phyloP scores from a whole-genome alignment of 202 grass and related monocot genomes.

The Eragrostis tef region DNA sequence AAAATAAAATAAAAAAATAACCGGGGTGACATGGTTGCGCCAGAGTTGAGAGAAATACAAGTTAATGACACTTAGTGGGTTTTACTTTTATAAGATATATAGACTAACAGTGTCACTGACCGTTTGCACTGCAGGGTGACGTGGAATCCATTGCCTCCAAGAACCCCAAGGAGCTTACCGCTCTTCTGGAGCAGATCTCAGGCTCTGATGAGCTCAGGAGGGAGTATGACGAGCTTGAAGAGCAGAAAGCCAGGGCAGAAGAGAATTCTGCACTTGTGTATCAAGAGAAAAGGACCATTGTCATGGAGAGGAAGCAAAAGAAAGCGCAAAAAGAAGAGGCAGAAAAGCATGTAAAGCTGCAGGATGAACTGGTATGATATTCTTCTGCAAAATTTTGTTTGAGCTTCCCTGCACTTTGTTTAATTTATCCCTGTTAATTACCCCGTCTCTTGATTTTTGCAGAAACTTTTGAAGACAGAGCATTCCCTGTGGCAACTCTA shows the following conservation, averaged over 20 bases:
- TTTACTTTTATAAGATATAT: too few relatives aligned
- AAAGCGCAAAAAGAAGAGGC: slow-evolving; percentile 96
- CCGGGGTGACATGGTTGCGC: too few relatives aligned
- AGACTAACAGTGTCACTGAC: neutral
- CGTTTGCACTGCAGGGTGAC: slow-evolving; percentile 66
- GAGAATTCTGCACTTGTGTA: slow-evolving; percentile 94
- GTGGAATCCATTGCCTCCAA: slow-evolving; percentile 98
- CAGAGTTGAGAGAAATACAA: too few relatives aligned
- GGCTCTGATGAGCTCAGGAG: slow-evolving; percentile 87
- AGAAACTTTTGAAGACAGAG: slow-evolving; percentile 89
- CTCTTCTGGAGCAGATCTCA: slow-evolving; percentile 91
- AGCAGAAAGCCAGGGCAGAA: slow-evolving; percentile 71
- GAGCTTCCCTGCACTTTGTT: neutral
- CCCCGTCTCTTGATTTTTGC: slow-evolving; percentile 6
- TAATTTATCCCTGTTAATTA: neutral
- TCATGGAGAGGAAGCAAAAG: slow-evolving; percentile 97
- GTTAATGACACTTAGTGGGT: too few relatives aligned
- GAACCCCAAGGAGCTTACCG: slow-evolving; percentile 91
- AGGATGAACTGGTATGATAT: slow-evolving; percentile 69
- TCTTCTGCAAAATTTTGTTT: neutral
- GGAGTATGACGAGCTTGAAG: slow-evolving; percentile 83
- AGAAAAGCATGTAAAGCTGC: slow-evolving; percentile 78
- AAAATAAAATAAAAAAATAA: too few relatives aligned
- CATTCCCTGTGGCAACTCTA: slow-evolving; percentile 93
- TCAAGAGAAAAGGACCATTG: slow-evolving; percentile 90